Conservation (phyloP, 116 monocot species). For the Papilionanthe hybrid region DNA sequence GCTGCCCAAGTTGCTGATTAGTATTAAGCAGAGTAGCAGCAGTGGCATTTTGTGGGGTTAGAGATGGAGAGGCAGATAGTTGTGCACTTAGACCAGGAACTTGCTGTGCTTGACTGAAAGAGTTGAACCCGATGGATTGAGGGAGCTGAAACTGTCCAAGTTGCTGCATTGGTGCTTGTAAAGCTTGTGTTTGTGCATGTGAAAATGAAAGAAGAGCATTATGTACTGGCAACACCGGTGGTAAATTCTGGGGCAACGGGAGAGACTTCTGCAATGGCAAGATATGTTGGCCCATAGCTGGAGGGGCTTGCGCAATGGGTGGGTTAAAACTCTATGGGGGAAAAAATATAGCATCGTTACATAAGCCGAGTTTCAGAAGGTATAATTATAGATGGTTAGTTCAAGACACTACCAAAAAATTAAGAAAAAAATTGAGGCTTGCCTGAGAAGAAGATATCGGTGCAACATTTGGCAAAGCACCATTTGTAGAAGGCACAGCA, state of each 20-base stretch:
- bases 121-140: constrained; percentile 33
- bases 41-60: constrained; percentile 41
- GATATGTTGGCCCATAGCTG: constrained; percentile 51
- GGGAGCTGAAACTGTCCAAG: constrained; percentile 49
- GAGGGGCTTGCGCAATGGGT: constrained; percentile 36
- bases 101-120: constrained; percentile 46
- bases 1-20: constrained; percentile 13
- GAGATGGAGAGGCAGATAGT: constrained; percentile 37
- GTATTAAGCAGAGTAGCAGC: constrained; percentile 35
- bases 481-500: constrained; percentile 28
- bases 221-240: constrained; percentile 32
- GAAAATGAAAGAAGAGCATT: constrained; percentile 37
- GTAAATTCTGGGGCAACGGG: constrained; percentile 38
- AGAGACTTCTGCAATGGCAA: constrained; percentile 54
- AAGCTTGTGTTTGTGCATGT: constrained; percentile 32
- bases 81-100: constrained; percentile 39
- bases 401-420: neutral
- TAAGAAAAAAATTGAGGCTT: neutral
- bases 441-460: constrained; percentile 44
- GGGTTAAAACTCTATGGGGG: constrained; percentile 44
- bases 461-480: constrained; percentile 24
- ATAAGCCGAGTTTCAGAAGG: neutral
- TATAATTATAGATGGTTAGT: neutral
- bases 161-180: constrained; percentile 46
- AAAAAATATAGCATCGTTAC: neutral